Conservation (phyloP, 1,284 basidiomycete genomes). For the Leccinum solheimii region DNA sequence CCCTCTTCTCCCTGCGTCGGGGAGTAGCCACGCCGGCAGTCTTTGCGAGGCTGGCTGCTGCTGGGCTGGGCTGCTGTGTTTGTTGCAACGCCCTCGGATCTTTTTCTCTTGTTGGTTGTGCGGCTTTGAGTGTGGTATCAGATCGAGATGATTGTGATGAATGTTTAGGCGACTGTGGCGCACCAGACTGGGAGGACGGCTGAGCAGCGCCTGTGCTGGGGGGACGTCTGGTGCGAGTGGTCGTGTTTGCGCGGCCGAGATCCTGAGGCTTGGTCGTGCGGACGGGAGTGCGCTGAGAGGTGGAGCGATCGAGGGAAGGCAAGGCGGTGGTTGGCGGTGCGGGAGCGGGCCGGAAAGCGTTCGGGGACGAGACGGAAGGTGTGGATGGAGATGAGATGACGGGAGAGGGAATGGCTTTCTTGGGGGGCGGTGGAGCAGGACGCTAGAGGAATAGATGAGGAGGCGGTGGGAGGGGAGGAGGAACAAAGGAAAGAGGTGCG, state of each 20-base stretch:
- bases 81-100: slow-evolving; percentile 39
- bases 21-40: slow-evolving; percentile 72
- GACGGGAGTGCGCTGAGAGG: slow-evolving; percentile 65
- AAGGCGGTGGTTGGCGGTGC: slow-evolving; percentile 60
- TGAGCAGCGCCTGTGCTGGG: slow-evolving; percentile 26
- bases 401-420: slow-evolving; percentile 46
- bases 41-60: slow-evolving; percentile 58
- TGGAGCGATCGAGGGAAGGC: slow-evolving; percentile 71
- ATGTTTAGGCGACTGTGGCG: slow-evolving; percentile 44
- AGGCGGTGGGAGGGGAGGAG: background rate
- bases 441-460: slow-evolving; percentile 38
- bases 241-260: slow-evolving; percentile 67
- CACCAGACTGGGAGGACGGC: slow-evolving; percentile 27
- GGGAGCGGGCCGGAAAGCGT: slow-evolving; percentile 65
- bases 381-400: slow-evolving; percentile 35
- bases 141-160: slow-evolving; percentile 56
- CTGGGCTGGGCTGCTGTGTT: slow-evolving; percentile 46
- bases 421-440: slow-evolving; percentile 51
- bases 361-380: slow-evolving; percentile 41
- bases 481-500: slow-evolving; percentile 27
- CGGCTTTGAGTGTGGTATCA: slow-evolving; percentile 52
- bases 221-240: slow-evolving; percentile 39
- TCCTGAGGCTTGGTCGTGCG: slow-evolving; percentile 54
- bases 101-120: slow-evolving; percentile 35
- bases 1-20: slow-evolving; percentile 83